Evolutionary conservation across 2,329 filamentous ascomycete genomes (phyloP).

Genomic region (Aspergillus sp.): DNA sequence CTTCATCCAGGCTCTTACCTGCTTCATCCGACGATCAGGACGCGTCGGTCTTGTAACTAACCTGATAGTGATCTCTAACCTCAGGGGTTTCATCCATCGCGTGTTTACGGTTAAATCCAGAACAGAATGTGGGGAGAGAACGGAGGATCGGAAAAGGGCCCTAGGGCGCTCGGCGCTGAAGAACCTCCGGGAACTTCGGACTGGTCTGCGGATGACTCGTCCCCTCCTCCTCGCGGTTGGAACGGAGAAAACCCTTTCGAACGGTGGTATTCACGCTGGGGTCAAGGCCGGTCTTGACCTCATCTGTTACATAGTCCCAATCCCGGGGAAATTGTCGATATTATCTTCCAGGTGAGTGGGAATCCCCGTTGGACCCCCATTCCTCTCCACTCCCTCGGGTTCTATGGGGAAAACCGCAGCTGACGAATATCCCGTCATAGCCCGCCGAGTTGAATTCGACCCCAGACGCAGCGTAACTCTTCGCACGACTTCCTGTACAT

Average conservation of each 20-base stretch:
- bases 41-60: not conserved
- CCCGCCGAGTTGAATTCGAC: not conserved
- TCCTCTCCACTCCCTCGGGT: constrained; percentile 15
- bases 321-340: not conserved
- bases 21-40: not conserved
- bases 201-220: not conserved
- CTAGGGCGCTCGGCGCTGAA: constrained; percentile 18
- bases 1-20: not conserved
- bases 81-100: not conserved
- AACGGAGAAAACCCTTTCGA: not conserved
- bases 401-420: constrained; percentile 11
- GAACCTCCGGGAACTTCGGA: constrained; percentile 16
- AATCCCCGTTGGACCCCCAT: constrained; percentile 4
- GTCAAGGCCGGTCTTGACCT: not conserved
- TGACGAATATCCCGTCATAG: constrained; percentile 7
- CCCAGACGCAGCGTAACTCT: not conserved
- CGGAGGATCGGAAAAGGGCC: not conserved
- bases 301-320: not conserved
- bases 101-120: not conserved
- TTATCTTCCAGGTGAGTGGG: not conserved
- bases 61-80: not conserved
- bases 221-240: not conserved
- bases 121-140: not conserved
- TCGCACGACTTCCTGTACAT: not conserved
- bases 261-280: not conserved